Evolutionary conservation across 495 filamentous ascomycete species (phyloP), one percentile per base, ranked within the genome.

Genomic region (Aspergillus ellipticus): DNA sequence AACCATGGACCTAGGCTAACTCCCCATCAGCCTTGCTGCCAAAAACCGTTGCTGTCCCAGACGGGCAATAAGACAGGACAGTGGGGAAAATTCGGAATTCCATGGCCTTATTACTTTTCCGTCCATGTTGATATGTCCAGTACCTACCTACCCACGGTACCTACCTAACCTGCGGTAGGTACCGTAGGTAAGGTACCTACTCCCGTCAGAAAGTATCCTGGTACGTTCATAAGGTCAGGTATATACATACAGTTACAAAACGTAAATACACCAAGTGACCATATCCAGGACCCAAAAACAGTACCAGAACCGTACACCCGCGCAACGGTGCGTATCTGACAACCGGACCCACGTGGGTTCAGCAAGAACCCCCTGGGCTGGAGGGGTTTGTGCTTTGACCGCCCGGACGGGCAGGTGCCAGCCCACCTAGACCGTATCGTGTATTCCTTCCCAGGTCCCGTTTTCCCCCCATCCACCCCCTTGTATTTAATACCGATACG

Each of bases 271-370:
- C 35, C 5, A 4, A 5, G 8, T 5, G 10, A 4, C 35, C 3
- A 33, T 33, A 33, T n/a, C n/a, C n/a, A n/a, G n/a, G n/a, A n/a
- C n/a, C n/a, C 31, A 13, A 1, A 54, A 13, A 33, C 19, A 33
- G 21, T 56, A 56, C 53, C 29, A 31, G 51, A 54, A 45, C 17
- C 39, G 49, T 53, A 55, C 35, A 16, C 16, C 4, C n/a, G 47
- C 39, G 33, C 59, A 62, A 62, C 59, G 59, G 59, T 48, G 52
- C 28, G 59, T 62, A 62, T 62, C 48, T 62, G 52, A 62, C 59
- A 19, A 17, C 22, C 37, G 15, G 11, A 13, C 28, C 59, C 59
- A 62, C 59, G 59, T 62, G 59, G 58, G 16, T 51, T 39, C 20
- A 8, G 42, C 43, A 58, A 58, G 59, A 62, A 62, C 59, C 35